Evolutionary conservation across 176 grass and related monocot species (phyloP).

Genomic region (Guadua angustifolia): DNA sequence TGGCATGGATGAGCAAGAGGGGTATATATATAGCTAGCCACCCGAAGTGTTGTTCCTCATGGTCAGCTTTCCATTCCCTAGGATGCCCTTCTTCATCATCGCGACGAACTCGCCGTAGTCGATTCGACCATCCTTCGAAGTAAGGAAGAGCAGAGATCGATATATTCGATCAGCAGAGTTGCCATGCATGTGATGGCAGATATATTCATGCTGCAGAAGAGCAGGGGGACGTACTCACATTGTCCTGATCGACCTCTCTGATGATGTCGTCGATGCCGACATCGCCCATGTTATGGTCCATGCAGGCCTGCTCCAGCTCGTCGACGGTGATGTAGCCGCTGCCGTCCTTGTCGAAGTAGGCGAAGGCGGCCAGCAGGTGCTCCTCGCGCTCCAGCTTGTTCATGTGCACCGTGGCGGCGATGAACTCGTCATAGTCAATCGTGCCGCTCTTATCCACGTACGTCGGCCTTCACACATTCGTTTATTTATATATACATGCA

Average conservation of each 20-base stretch:
- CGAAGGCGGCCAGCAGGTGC: constrained; percentile 63
- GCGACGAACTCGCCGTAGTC: constrained; percentile 78
- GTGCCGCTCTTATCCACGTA: constrained; percentile 68
- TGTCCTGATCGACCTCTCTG: constrained; percentile 76
- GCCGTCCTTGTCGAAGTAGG: constrained; percentile 87
- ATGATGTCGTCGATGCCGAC: constrained; percentile 72
- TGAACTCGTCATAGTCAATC: constrained; percentile 81
- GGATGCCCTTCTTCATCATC: constrained; percentile 82
- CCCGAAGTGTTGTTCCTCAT: constrained; percentile 52
- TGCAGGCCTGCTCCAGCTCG: constrained; percentile 81
- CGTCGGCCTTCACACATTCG: constrained; percentile 45
- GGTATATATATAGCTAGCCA: background rate
- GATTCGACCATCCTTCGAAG: constrained; percentile 52
- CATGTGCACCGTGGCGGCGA: constrained; percentile 71
- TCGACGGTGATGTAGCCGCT: constrained; percentile 84
- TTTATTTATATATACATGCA: no score
- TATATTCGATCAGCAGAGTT: no score
- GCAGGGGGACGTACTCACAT: constrained; percentile 20
- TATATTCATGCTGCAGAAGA: no score
- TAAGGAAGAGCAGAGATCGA: no score
- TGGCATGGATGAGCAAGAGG: background rate
- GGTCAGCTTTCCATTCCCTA: constrained; percentile 54
- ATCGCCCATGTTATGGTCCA: constrained; percentile 73
- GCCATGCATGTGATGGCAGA: no score
- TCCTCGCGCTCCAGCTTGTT: constrained; percentile 83